Percentiles rank a stretch among this genome's conserved stretches.
Evolutionary conservation across 2,329 filamentous ascomycete genomes (phyloP).

Genomic region (Fusarium camptoceras): DNA sequence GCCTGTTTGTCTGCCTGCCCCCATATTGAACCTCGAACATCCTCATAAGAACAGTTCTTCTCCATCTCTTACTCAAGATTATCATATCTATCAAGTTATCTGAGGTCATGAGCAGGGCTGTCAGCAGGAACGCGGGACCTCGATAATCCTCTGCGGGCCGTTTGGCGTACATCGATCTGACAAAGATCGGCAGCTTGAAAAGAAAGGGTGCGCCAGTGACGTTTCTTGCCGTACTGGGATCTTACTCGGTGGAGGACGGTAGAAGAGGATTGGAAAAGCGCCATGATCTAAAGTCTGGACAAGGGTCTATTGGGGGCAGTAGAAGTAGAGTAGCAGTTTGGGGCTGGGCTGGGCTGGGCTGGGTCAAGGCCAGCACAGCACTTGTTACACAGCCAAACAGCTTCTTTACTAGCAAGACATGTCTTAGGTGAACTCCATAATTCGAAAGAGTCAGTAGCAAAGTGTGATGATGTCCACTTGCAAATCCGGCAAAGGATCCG

Average conservation of each 20-base stretch:
- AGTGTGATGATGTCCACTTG: background rate
- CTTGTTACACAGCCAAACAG: constrained; percentile 5
- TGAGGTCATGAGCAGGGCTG: constrained; percentile 18
- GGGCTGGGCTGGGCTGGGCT: constrained; percentile 25
- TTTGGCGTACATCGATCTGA: constrained; percentile 46
- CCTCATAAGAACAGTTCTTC: background rate
- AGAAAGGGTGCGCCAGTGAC: constrained; percentile 44
- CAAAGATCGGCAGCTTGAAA: constrained; percentile 41
- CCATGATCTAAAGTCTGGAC: constrained; percentile 38
- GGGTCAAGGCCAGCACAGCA: constrained; percentile 7
- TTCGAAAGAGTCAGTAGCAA: background rate
- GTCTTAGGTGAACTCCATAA: background rate
- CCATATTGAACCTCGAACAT: background rate
- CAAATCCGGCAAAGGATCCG: constrained; percentile 1
- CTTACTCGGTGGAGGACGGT: constrained; percentile 34
- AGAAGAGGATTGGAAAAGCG: constrained; percentile 9
- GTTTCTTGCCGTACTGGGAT: constrained; percentile 43
- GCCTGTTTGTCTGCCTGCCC: background rate
- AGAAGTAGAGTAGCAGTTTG: background rate
- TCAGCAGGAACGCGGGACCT: constrained; percentile 37
- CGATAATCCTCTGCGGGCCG: constrained; percentile 39
- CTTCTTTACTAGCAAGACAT: background rate
- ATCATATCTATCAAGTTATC: too few relatives aligned
- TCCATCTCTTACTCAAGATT: background rate
- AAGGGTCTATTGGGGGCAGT: constrained; percentile 22